A percentile compares a stretch with the other conserved stretches of the same genome.
Evolutionary conservation across 306 rosid species (phyloP).

Genomic region (Acacia melanoxylon): DNA sequence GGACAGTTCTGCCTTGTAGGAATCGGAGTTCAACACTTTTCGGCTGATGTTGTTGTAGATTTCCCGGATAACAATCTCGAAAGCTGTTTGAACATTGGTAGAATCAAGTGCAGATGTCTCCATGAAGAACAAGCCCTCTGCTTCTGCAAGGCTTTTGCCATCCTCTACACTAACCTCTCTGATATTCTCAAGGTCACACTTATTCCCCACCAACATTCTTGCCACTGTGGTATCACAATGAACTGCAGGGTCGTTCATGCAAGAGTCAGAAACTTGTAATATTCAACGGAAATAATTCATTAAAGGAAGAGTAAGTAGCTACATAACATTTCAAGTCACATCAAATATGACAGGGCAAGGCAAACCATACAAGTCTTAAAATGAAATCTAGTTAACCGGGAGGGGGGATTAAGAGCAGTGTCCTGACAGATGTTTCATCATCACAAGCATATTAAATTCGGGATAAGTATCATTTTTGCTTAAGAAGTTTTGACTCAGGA

Average conservation of each 20-base stretch:
- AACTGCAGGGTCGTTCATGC: conserved; percentile 50
- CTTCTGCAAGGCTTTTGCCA: conserved; percentile 81
- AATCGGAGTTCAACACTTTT: conserved; percentile 73
- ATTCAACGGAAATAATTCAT: background rate
- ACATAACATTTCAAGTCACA: background rate
- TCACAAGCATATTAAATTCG: background rate
- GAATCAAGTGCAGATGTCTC: conserved; percentile 94
- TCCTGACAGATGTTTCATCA: background rate
- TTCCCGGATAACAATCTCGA: conserved; percentile 78
- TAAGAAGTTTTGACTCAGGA: no score
- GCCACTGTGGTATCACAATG: conserved; percentile 79
- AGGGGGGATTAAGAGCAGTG: background rate
- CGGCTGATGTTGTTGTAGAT: conserved; percentile 83
- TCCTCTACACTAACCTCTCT: conserved; percentile 83
- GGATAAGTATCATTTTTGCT: no score
- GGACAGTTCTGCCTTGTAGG: conserved; percentile 82
- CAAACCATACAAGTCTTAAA: conserved; percentile 2
- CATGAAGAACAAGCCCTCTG: conserved; percentile 84
- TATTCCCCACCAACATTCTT: conserved; percentile 90
- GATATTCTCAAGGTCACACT: conserved; percentile 85
- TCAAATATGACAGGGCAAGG: background rate
- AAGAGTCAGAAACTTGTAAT: conserved; percentile 12
- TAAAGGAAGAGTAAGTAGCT: background rate
- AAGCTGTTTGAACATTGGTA: conserved; percentile 79
- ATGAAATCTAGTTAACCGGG: background rate